Evolutionary conservation across 2,329 filamentous ascomycete genomes (phyloP).

Genomic region (Verticillium tricorpus): DNA sequence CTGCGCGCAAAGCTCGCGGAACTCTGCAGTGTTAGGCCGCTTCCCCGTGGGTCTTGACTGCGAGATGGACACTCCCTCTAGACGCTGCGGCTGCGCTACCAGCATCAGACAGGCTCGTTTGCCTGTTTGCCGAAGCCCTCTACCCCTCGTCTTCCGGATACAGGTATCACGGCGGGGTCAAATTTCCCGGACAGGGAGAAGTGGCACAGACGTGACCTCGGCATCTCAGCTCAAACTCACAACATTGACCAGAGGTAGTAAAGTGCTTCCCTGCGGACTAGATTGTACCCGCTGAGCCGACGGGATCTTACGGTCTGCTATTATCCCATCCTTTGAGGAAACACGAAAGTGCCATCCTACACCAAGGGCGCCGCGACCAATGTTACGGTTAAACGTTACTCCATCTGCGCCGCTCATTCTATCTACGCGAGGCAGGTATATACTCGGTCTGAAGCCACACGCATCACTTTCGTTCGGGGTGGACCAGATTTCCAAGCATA

Average conservation of each 20-base stretch:
- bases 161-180: background rate
- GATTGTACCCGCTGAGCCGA: background rate
- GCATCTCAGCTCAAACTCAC: background rate
- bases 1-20: too few species aligned
- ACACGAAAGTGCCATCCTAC: background rate
- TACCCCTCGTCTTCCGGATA: background rate
- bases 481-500: background rate
- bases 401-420: background rate
- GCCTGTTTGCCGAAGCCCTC: background rate
- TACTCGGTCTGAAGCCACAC: background rate
- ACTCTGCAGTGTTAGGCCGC: too few species aligned
- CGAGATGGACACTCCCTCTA: too few species aligned
- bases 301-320: background rate
- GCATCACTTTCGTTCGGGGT: background rate
- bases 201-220: background rate
- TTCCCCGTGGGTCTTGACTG: too few species aligned
- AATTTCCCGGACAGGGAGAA: background rate
- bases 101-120: background rate
- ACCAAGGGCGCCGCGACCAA: background rate
- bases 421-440: background rate
- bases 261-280: background rate
- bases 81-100: too few species aligned
- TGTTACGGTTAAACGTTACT: background rate
- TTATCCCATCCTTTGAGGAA: background rate
- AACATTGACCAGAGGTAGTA: background rate